Conservation (phyloP, 2,329 filamentous ascomycete genomes). For the Xylaria sp. region DNA sequence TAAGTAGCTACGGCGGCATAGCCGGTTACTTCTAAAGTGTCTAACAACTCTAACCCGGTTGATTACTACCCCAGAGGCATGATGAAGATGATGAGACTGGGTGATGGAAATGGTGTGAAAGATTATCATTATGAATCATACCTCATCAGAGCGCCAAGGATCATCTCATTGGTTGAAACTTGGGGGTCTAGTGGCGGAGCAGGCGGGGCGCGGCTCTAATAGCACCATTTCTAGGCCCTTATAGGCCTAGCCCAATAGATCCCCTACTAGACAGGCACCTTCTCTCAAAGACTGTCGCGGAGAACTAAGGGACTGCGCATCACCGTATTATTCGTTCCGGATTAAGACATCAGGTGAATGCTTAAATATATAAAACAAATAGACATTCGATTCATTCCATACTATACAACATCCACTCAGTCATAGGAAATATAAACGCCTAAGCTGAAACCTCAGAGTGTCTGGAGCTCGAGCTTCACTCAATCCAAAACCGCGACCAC, state of each 20-base stretch:
- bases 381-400: neutral
- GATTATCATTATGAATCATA: slow-evolving; percentile 47
- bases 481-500: neutral
- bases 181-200: neutral
- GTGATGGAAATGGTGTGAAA: neutral
- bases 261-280: neutral
- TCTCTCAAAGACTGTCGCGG: neutral
- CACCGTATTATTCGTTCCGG: neutral
- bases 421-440: neutral
- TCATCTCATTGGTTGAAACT: slow-evolving; percentile 37
- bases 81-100: too few relatives aligned
- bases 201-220: neutral
- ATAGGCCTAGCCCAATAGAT: slow-evolving; percentile 4
- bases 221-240: neutral
- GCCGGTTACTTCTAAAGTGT: too few relatives aligned
- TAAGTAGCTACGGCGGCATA: too few relatives aligned
- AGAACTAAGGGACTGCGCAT: neutral
- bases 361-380: slow-evolving; percentile 3
- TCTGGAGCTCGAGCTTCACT: neutral
- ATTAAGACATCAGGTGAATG: neutral
- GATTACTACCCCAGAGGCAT: too few relatives aligned
- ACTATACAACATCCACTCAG: neutral
- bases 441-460: neutral
- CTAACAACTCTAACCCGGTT: too few relatives aligned
- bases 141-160: slow-evolving; percentile 30